Evolutionary conservation across 2,329 filamentous ascomycete genomes (phyloP).

Genomic region (Truncatella angustata): DNA sequence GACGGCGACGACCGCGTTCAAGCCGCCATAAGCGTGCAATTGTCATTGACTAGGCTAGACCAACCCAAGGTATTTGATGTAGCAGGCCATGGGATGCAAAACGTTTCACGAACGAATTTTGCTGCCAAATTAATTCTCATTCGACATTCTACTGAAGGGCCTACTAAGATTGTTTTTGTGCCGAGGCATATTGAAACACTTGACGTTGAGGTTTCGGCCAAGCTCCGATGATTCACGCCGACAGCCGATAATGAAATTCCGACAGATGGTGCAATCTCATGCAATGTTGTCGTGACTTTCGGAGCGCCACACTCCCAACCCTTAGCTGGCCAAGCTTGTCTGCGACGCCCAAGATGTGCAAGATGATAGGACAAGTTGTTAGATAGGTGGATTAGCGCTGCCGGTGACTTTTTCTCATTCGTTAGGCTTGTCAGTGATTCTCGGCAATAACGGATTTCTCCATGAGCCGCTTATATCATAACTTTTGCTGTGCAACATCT

Average conservation of each 20-base stretch:
- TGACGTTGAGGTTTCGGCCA: conserved; percentile 5
- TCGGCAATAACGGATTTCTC: too few species aligned
- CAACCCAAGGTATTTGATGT: too few species aligned
- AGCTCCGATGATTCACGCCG: conserved; percentile 5
- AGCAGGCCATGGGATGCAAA: too few species aligned
- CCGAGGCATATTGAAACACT: too few species aligned
- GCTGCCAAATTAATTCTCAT: too few species aligned
- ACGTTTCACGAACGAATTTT: too few species aligned
- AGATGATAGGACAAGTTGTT: conserved; percentile 7
- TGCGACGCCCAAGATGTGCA: too few species aligned
- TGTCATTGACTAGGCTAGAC: too few species aligned
- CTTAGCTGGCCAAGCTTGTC: not conserved
- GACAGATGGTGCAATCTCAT: conserved; percentile 9
- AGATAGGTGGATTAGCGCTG: not conserved
- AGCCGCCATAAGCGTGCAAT: too few species aligned
- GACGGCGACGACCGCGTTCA: too few species aligned
- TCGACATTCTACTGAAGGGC: too few species aligned
- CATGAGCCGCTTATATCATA: conserved; percentile 3
- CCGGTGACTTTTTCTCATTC: conserved; percentile 8
- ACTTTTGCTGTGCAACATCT: not conserved
- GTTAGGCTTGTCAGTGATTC: conserved; percentile 1
- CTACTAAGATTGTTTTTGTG: too few species aligned
- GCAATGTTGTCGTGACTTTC: conserved; percentile 1
- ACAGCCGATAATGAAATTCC: conserved; percentile 4
- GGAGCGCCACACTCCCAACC: conserved; percentile 2